Evolutionary conservation across 306 rosid genomes (phyloP), one percentile per base, ranked within the genome.

Genomic region (Leucaena leucocephala): DNA sequence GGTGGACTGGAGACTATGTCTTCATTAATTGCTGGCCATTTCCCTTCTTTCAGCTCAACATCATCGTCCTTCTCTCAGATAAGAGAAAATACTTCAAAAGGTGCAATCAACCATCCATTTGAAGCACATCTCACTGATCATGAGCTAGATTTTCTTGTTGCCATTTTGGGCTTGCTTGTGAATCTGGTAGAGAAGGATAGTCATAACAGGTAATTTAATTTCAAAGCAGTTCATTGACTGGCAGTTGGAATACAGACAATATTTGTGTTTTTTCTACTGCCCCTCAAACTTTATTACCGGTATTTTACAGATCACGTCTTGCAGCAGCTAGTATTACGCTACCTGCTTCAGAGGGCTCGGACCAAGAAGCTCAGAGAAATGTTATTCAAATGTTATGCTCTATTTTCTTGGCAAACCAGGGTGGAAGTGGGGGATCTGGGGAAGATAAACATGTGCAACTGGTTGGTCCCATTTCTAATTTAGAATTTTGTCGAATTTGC

Each of bases 1-100:
- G 98, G 98, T 79, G 99, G 99, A 69, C 86, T 96, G 62, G 99
- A 96, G 85, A 85, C 91, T 27, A 93, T 96, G 96, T 86, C 93
- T 80, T 84, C 86, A 78, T 86, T 96, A 88, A 96, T 96, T 81
- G 98, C 97, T 40, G 85, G 82, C 9, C 99, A 96, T 86, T 96
- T 93, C 79, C 94, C 99, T 84, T 86, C 90, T 64, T 94, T 89
- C 84, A 78, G 90, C 80, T 82, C 87, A 2, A 76, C 87, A 63
- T 78, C 97, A 33, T 82, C 78, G 46, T 83, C 90, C 86, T 81
- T 84, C 27, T 68, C 84, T 10, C 81, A 63, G 78, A 86, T 63
- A 77, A 84, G 83, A 72, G 88, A 75, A 71, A 85, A 84, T 75
- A 68, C 77, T 42, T 83, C 79, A 61, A 78, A 68, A 75, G 73